Base-by-base conservation (phyloP, 768 basidiomycete species). In the Tulasnella sp. region DNA sequence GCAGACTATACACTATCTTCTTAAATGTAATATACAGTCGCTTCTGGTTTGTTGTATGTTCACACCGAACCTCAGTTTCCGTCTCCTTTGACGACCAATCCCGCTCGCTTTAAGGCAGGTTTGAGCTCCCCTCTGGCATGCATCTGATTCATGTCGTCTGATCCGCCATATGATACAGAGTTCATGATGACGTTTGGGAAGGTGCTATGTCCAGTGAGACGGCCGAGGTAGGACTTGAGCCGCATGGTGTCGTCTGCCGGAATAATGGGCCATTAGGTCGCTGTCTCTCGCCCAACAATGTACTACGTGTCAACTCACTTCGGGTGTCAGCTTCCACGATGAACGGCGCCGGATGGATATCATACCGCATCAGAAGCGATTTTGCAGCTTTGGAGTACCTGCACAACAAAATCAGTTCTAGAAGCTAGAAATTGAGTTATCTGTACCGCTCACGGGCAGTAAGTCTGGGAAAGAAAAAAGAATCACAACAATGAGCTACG, bases 121-220 rank as follows among this genome's bases (percentile, higher is more conserved):
- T 49, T 55, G 27, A 61, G 48, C 21, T 53, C 49, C 2, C 52
- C 19, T 1, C 1, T 25, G 44, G 44, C 44, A 17, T 55, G 53
- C 53, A 61, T 45, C 11, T 22, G n/a, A 22, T 55, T 15, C 15
- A 61, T 27, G 31, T 61, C 60, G 52, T 54, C 52, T 21, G 53
- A 55, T 2, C 60, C 60, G 19, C 60, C 60, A 15, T 54, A 24
- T 22, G 60, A 61, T 24, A 15, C 17, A 29, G 52, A 52, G 43
- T 49, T 46, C 2, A 61, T 24, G 43, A 61, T 54, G 52, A 61
- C 31, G 44, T 61, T 61, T 25, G 60, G 60, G 49, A 61, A 53
- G 10, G 60, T 61, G 31, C 17, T 24, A 30, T 49, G 53, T 30
- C 53, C 38, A 9, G 60, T 61, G 17, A 61, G 53, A 4, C 42